Evolutionary conservation across 768 basidiomycete genomes (phyloP), one percentile per base, ranked within the genome.

Genomic region (Xerocomus potaroensis): DNA sequence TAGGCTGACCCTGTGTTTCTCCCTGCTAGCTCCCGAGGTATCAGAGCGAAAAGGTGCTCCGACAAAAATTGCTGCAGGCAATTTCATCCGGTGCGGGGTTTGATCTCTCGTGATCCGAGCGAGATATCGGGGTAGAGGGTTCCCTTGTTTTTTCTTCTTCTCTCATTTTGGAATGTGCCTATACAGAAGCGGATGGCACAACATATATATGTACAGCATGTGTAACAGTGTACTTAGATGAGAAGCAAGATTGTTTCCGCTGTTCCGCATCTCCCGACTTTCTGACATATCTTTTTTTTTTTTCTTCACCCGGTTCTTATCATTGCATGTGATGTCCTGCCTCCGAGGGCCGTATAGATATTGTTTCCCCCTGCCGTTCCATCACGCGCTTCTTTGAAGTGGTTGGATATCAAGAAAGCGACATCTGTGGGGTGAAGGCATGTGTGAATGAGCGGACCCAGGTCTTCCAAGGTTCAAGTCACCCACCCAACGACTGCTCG

Each of bases 11-110:
- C 4, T 12, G 2, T 22, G 27, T 26, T 39, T 39, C n/a, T 36
- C 16, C 8, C n/a, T 18, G 33, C 50, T 35, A 90, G 86, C 75
- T 93, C 12, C 89, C 89, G 12, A 68, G 75, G 31, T 90, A 91
- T 61, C 65, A 69, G 44, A 81, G 70, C 56, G 85, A 87, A 62
- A 65, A 66, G 18, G 72, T 78, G 3, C 71, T 98, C 19, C 73
- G 79, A 9, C 70, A 78, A 40, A 97, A 96, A 66, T 70, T 97
- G 23, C 59, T 94, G 5, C 86, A 91, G 58, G 90, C 92, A 1
- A 90, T 98, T 59, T 85, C 76, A 35, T 81, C 91, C 0, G 85
- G 84, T 33, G 90, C 92, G 4, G 94, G 94, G 2, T 98, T 98
- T 52, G 94, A 97, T 69, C 72, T 97, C 41, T 96, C 93, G 9